These are phyloP conservation scores for Fraxinus nigra DNA, from an alignment of 305 asterid genomes.

Conservation along the genomic window DNA sequence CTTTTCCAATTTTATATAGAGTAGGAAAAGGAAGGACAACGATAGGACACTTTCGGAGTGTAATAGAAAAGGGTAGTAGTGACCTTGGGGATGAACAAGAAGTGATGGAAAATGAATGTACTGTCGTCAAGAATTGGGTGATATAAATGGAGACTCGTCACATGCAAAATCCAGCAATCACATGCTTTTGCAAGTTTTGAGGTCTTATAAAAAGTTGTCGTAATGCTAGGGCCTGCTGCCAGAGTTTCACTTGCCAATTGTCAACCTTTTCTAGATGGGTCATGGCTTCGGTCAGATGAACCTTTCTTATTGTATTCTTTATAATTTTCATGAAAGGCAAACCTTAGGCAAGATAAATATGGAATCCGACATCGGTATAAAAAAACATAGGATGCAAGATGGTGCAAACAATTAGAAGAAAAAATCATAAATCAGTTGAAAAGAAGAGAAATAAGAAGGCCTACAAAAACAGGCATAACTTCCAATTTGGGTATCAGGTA, in stretches of 20 bases:
- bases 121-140: neutral
- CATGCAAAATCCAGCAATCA: constrained; percentile 18
- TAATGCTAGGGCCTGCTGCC: neutral
- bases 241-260: neutral
- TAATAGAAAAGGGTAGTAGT: neutral
- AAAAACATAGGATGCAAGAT: neutral
- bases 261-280: neutral
- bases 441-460: neutral
- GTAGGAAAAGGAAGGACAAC: neutral
- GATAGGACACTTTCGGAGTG: neutral
- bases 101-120: neutral
- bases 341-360: neutral
- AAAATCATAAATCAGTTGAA: neutral
- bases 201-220: neutral
- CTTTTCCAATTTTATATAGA: neutral
- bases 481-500: neutral
- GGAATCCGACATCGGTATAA: neutral
- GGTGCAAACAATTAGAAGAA: too few relatives aligned
- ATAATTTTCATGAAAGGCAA: neutral
- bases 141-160: neutral
- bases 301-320: neutral
- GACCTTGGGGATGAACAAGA: neutral
- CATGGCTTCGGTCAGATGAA: neutral
- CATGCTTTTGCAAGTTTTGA: neutral
- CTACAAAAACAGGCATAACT: too few relatives aligned